Conservation (phyloP, 2,329 filamentous ascomycete species). For the Pseudogymnoascus sp. region DNA sequence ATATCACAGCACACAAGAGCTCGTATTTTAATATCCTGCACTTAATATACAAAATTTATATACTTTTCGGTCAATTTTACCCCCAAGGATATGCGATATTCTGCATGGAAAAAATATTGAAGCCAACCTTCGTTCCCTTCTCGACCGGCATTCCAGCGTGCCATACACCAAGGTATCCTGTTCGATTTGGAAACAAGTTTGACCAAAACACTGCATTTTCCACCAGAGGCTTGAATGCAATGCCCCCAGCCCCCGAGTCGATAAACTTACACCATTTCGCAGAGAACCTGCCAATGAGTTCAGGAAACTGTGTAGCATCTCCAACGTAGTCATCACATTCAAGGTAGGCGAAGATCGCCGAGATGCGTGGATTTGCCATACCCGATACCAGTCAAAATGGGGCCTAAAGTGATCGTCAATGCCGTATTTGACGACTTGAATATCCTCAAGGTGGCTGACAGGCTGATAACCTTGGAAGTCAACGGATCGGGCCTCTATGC, state of each 20-base stretch:
- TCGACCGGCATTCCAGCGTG: slow-evolving; percentile 53
- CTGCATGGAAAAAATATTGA: slow-evolving; percentile 45
- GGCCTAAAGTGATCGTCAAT: slow-evolving; percentile 52
- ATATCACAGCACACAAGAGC: not conserved
- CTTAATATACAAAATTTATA: not conserved
- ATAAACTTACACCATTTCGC: slow-evolving; percentile 50
- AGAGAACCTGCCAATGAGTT: slow-evolving; percentile 28
- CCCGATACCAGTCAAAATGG: slow-evolving; percentile 50
- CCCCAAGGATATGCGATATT: not conserved
- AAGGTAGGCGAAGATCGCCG: slow-evolving; percentile 57
- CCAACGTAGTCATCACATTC: slow-evolving; percentile 42
- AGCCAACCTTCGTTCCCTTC: slow-evolving; percentile 49
- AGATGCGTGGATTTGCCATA: slow-evolving; percentile 20
- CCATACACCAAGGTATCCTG: slow-evolving; percentile 51
- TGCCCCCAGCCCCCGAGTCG: slow-evolving; percentile 39
- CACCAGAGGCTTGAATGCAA: slow-evolving; percentile 50
- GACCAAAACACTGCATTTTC: slow-evolving; percentile 58
- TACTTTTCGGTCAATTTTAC: not conserved
- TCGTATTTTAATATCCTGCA: not conserved
- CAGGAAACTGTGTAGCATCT: slow-evolving; percentile 55
- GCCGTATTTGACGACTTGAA: slow-evolving; percentile 56
- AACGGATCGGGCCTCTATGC: slow-evolving; percentile 51
- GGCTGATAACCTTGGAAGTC: slow-evolving; percentile 53
- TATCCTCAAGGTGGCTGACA: slow-evolving; percentile 50
- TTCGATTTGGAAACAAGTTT: slow-evolving; percentile 49